Evolutionary conservation across 805 yeast species (phyloP).

Genomic region (Blastobotrys terrestris): DNA sequence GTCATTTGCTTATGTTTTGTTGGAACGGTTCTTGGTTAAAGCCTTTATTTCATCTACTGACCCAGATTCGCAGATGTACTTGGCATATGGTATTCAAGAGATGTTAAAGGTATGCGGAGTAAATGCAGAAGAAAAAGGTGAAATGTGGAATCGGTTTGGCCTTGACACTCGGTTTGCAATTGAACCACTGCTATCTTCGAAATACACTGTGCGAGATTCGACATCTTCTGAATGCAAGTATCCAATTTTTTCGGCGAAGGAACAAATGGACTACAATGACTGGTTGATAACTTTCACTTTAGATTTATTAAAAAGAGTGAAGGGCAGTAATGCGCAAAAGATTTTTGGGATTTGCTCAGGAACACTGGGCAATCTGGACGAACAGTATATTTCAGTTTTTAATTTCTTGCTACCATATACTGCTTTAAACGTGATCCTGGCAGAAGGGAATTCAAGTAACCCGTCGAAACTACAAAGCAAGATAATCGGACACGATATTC

Average conservation of each 20-base stretch:
- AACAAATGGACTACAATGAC: slow-evolving; percentile 35
- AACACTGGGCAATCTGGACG: slow-evolving; percentile 37
- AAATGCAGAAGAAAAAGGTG: slow-evolving; percentile 17
- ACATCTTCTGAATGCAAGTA: slow-evolving; percentile 43
- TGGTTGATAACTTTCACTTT: slow-evolving; percentile 73
- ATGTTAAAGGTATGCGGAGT: slow-evolving; percentile 59
- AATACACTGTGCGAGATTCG: slow-evolving; percentile 54
- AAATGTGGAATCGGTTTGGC: slow-evolving; percentile 53
- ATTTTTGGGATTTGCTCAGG: slow-evolving; percentile 60
- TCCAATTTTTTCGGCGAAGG: slow-evolving; percentile 52
- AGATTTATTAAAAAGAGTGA: slow-evolving; percentile 48
- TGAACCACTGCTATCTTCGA: slow-evolving; percentile 67
- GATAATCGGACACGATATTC: slow-evolving; percentile 42
- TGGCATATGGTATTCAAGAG: slow-evolving; percentile 88
- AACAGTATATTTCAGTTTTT: slow-evolving; percentile 40
- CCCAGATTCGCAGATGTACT: slow-evolving; percentile 73
- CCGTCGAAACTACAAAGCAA: slow-evolving; percentile 42
- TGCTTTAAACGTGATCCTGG: slow-evolving; percentile 55
- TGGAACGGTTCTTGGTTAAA: slow-evolving; percentile 68
- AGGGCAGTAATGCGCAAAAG: slow-evolving; percentile 33
- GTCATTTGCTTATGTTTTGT: slow-evolving; percentile 55
- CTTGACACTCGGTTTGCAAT: slow-evolving; percentile 66
- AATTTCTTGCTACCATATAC: slow-evolving; percentile 73
- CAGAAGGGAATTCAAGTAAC: slow-evolving; percentile 55
- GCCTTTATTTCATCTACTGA: slow-evolving; percentile 87